Percentiles rank a stretch among this genome's conserved stretches.
Conservation (phyloP, 345 rosid genomes). For the Populus nigra region DNA sequence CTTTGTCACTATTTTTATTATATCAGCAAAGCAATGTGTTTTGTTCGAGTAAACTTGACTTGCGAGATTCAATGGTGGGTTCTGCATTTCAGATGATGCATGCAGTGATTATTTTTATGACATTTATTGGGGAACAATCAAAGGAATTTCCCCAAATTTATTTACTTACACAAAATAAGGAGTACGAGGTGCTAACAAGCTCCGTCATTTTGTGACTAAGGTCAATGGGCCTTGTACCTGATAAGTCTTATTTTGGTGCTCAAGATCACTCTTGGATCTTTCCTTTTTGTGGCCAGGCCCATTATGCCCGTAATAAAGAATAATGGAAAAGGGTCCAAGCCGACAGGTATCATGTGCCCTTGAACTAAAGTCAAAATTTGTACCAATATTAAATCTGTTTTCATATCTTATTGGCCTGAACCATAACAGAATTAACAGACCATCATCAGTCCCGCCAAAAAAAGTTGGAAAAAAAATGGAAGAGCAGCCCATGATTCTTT, state of each 20-base stretch:
- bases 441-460: conserved; percentile 29
- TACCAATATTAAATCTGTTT: no score
- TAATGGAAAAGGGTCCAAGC: neutral
- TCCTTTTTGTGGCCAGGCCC: neutral
- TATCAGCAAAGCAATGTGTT: no score
- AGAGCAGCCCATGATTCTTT: neutral
- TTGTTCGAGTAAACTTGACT: no score
- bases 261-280: neutral
- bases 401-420: neutral
- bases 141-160: no score
- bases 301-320: neutral
- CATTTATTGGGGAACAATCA: no score
- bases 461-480: neutral
- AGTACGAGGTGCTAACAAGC: neutral
- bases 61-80: no score
- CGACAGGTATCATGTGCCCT: no score
- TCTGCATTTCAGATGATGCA: no score
- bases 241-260: neutral
- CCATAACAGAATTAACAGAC: conserved; percentile 3
- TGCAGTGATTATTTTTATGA: no score
- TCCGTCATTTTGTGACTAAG: neutral
- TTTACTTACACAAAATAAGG: no score
- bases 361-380: no score
- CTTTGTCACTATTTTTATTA: no score
- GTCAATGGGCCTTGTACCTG: neutral